Evolutionary conservation across 2,329 filamentous ascomycete species (phyloP), one percentile per base, ranked within the genome.

Genomic region (Trichoderma guizhouense): DNA sequence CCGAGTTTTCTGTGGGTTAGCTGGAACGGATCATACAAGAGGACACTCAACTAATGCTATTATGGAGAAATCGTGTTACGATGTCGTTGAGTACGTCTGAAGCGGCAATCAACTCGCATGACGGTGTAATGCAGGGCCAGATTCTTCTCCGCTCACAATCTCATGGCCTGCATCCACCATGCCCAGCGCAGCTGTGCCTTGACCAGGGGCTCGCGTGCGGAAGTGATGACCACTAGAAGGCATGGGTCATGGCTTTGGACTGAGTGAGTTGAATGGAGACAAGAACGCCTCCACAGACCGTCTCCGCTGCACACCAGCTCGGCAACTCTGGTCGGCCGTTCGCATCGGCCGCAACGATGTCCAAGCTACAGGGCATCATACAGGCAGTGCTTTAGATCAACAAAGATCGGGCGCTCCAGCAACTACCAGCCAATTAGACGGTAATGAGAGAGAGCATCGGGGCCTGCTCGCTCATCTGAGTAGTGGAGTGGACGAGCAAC

Each of bases 231-330:
- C 43, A 15, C 60, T 14, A 15, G 63, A 39, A 55, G 53, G 39
- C 63, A 62, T 39, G 69, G 69, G 26, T 71, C 63, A 61, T n/a
- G 30, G 15, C 43, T 51, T 57, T 39, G 55, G 47, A 39, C 32
- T 30, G 67, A 55, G 47, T 57, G 61, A 65, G 47, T 65, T 71
- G 69, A 71, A 62, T 43, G 53, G 62, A 66, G 69, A 58, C 53
- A 39, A 24, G 21, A 58, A 36, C 53, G 53, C 62, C 53, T 67
- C 69, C 55, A 53, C 69, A 61, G 26, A 32, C 21, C 30, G 39
- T 30, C 51, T 53, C 69, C 55, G 47, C 62, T 28, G 26, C 51
- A 26, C 18, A 61, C 28, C 26, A 28, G 55, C 55, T 51, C 55
- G 39, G 64, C 51, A 39, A 28, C 24, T 64, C 58, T 39, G 30